Evolutionary conservation across 352 stramenopile genomes (phyloP), one percentile per base, ranked within the genome.

Genomic region (Pythium oligandrum): DNA sequence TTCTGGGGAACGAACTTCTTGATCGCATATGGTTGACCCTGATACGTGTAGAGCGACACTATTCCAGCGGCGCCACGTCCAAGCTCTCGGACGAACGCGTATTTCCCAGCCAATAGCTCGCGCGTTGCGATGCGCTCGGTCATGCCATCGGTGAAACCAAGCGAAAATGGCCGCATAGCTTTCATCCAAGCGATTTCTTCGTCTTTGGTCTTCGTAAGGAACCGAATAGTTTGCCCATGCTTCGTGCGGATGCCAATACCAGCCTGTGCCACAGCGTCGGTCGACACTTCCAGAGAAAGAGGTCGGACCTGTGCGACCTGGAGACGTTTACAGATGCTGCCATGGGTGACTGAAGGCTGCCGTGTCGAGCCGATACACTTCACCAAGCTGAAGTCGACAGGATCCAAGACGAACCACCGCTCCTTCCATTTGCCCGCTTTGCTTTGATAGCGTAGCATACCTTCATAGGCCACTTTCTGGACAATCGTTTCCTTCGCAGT

Each of bases 1-100:
- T 88, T 88, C 43, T 74, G 70, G 11, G 73, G 67, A 4, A 85
- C 53, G 30, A 86, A 83, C 40, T 88, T 88, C 57, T 88, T 89
- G 59, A 89, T 72, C 10, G 75, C 75, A 48, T 71, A 87, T 9
- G 78, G 78, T 30, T 68, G 75, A 1, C 75, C 81, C 57, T 87
- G 75, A 60, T 69, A 84, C 12, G 78, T 89, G 49, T 87, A 88
- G 17, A 91, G 60, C 3, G 72, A 89, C 5, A 89, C 81, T 6
- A 89, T 70, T 1, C 81, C 81, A 4, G 81, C 81, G 3, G 81
- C 75, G 12, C 81, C 78, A 26, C 81, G 73, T 2, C 81, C 81
- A n/a, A 89, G 74, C 42, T 91, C 81, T 2, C 76, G 78, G 53
- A 91, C 76, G 5, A 88, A 55, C 0, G 79, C 67, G 45, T 84